Evolutionary conservation across 2,329 filamentous ascomycete genomes (phyloP), one percentile per base, ranked within the genome.

Genomic region (Ophiocordyceps camponoti-floridani): DNA sequence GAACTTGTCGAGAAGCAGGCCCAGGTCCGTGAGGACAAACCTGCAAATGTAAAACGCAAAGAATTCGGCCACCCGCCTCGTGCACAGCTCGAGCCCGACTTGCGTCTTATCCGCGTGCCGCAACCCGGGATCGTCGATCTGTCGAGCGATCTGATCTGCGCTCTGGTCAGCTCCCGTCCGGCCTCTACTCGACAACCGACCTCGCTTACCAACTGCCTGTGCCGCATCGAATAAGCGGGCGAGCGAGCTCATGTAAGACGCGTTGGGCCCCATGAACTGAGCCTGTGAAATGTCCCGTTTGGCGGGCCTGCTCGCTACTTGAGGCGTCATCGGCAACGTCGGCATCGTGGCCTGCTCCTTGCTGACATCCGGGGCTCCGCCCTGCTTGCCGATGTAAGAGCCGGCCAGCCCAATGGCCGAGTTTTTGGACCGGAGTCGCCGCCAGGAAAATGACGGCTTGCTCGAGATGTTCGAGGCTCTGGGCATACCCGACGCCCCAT

Each of bases 21-120:
- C 74, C 48, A 98, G 66, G 60, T 98, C 91, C 4, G 79, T 72
- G 48, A 98, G 68, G n/a, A 88, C 87, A 59, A 98, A 98, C 16
- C 91, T 82, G 62, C 89, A 95, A 27, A 98, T 74, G 60, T 91
- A 96, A 62, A 98, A 95, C 14, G 82, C 88, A 60, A 98, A 98
- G 63, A 98, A 98, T 62, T 98, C 91, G 31, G 89, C 85, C 8
- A 89, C 91, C 60, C 95, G 89, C 38, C 89, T 77, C 33, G 87
- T 87, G 58, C 86, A 91, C 38, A 98, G 73, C 63, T 98, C 91
- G 31, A 98, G 75, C 10, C 91, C 91, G 44, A 98, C 88, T 58
- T 95, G 88, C 9, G 91, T 96, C 55, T 86, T 87, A 53, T 88
- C 89, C 16, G 86, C 87, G 62, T 91, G 85, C 53, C 84, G 84